Conservation (phyloP, 129 eudicot genomes). For the Flaveria ramosissima region DNA sequence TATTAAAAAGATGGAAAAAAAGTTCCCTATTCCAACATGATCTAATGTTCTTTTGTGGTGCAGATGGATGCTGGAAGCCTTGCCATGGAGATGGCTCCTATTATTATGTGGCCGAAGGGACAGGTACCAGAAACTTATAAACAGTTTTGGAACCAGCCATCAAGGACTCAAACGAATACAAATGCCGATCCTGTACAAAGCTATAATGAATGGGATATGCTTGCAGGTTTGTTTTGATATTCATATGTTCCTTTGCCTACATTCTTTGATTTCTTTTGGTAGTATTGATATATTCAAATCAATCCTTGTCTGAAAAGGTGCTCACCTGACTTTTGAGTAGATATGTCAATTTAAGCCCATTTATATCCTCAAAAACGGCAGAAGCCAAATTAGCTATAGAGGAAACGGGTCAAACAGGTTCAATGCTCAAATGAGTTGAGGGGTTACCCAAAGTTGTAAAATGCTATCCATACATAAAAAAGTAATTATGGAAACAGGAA, state of each 20-base stretch:
- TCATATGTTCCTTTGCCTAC: neutral
- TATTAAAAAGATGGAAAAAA: too few relatives aligned
- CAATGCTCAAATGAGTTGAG: neutral
- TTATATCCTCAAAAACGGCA: neutral
- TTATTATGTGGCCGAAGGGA: slow-evolving; percentile 85
- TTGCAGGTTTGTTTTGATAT: slow-evolving; percentile 57
- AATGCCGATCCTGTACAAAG: slow-evolving; percentile 40
- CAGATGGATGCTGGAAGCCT: slow-evolving; percentile 96
- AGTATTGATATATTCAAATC: neutral
- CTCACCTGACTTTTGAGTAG: neutral
- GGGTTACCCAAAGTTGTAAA: neutral
- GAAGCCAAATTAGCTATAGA: neutral
- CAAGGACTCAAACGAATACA: slow-evolving; percentile 44
- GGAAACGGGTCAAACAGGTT: too few relatives aligned
- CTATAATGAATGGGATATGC: slow-evolving; percentile 61
- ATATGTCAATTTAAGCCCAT: neutral
- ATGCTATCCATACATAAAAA: too few relatives aligned
- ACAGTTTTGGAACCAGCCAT: slow-evolving; percentile 76
- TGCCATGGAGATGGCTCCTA: slow-evolving; percentile 89
- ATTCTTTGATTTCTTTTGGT: neutral
- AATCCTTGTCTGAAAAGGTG: neutral
- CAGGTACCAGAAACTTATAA: slow-evolving; percentile 70
- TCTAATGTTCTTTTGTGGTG: slow-evolving; percentile 16
- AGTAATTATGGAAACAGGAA: neutral
- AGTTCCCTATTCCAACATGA: neutral